These are phyloP conservation scores for Colletotrichum limetticola DNA, from an alignment of 2,329 filamentous ascomycete species.

Conservation along the genomic window DNA sequence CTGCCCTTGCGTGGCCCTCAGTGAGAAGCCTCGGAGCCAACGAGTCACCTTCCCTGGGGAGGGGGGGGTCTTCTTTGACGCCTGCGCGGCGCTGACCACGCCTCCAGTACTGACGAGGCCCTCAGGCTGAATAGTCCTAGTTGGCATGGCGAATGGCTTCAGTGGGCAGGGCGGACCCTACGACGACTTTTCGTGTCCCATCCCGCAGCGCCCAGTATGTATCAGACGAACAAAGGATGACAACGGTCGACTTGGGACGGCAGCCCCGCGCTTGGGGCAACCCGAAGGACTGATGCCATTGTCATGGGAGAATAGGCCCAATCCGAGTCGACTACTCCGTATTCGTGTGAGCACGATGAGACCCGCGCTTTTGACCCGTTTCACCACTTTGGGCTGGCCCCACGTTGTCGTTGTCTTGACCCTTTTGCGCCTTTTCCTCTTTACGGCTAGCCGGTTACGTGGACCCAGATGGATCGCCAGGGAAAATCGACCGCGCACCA, in stretches of 20 bases:
- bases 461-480: slow-evolving; percentile 25
- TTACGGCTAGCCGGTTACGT: slow-evolving; percentile 30
- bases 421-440: slow-evolving; percentile 10
- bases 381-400: slow-evolving; percentile 30
- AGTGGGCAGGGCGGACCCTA: not conserved
- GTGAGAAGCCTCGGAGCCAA: slow-evolving; percentile 13
- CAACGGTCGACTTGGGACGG: slow-evolving; percentile 19
- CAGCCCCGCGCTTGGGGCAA: slow-evolving; percentile 25
- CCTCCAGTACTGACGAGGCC: slow-evolving; percentile 1
- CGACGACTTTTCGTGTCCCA: not conserved
- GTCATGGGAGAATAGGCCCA: slow-evolving; percentile 2
- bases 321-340: not conserved
- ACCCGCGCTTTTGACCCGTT: slow-evolving; percentile 16
- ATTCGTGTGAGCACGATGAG: not conserved
- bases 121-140: slow-evolving; percentile 8
- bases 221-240: slow-evolving; percentile 29
- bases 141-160: not conserved
- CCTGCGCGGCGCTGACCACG: not conserved
- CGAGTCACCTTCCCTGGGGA: slow-evolving; percentile 24
- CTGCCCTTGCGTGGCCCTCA: not conserved
- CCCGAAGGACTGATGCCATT: slow-evolving; percentile 17
- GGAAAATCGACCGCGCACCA: slow-evolving; percentile 5
- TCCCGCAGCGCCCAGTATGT: slow-evolving; percentile 10
- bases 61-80: not conserved
- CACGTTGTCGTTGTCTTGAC: slow-evolving; percentile 14